Percentiles rank a stretch among this genome's conserved stretches.
phyloP scores from a whole-genome alignment of 495 filamentous ascomycete genomes.

The Tuber indicum region DNA sequence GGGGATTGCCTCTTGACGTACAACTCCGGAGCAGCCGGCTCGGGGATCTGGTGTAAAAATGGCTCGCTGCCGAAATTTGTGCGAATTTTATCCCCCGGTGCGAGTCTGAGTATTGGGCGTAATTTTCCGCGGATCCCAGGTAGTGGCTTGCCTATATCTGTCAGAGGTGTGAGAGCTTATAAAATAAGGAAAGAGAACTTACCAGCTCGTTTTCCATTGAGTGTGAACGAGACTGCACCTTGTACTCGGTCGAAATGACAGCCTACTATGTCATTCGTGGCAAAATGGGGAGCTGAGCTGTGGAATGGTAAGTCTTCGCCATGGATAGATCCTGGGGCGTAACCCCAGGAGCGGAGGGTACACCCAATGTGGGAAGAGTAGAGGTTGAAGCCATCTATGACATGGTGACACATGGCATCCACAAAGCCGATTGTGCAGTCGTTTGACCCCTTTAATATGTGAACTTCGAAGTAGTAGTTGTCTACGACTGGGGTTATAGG shows the following conservation, averaged over 20 bases:
- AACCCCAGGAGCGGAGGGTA: constrained; percentile 17
- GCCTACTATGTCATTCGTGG: constrained; percentile 3
- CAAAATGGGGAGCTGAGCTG: too few relatives aligned
- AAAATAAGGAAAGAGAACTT: too few relatives aligned
- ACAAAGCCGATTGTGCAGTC: constrained; percentile 6
- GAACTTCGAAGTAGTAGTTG: constrained; percentile 11
- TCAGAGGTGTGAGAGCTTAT: background rate
- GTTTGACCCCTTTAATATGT: background rate
- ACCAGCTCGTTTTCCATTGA: constrained; percentile 14
- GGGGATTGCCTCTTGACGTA: too few relatives aligned
- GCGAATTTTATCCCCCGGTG: background rate
- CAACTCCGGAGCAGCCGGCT: background rate
- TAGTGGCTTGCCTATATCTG: background rate
- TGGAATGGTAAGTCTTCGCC: too few relatives aligned
- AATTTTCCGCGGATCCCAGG: too few relatives aligned
- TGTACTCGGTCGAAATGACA: constrained; percentile 12
- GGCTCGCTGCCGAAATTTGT: constrained; percentile 11
- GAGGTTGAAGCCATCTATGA: background rate
- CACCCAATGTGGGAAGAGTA: too few relatives aligned
- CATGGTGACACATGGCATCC: background rate
- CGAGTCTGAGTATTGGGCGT: background rate
- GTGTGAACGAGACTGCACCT: constrained; percentile 7
- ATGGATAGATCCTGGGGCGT: too few relatives aligned
- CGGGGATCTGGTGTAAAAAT: background rate
- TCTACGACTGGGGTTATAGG: background rate